phyloP scores from a whole-genome alignment of 805 yeast genomes.

The Clavispora fructus region DNA sequence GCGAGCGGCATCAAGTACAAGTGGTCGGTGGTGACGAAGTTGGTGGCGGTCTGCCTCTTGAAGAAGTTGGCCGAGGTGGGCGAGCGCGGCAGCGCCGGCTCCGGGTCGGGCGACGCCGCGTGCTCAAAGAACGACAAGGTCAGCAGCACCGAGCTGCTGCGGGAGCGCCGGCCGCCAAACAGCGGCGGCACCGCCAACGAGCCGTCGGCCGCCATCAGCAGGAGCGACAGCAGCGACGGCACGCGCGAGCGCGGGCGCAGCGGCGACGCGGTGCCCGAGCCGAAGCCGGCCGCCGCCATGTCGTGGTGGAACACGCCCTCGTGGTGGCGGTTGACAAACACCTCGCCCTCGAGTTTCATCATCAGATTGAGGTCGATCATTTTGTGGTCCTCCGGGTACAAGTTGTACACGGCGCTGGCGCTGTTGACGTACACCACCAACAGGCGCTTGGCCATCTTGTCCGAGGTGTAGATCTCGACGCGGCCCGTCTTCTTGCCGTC shows the following conservation, averaged over 20 bases:
- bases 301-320: constrained; percentile 27
- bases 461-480: constrained; percentile 48
- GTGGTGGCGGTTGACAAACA: constrained; percentile 40
- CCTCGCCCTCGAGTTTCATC: constrained; percentile 51
- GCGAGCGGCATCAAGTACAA: constrained; percentile 68
- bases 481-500: constrained; percentile 44
- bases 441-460: constrained; percentile 45
- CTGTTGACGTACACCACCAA: constrained; percentile 46
- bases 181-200: not conserved
- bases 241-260: constrained; percentile 15
- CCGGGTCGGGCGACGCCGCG: constrained; percentile 19
- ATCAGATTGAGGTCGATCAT: constrained; percentile 55
- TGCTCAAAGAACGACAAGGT: constrained; percentile 27
- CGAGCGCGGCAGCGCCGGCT: constrained; percentile 3
- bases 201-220: constrained; percentile 1
- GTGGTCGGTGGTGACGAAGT: constrained; percentile 30
- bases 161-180: constrained; percentile 10
- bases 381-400: constrained; percentile 53
- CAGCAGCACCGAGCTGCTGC: constrained; percentile 20
- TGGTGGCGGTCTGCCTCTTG: constrained; percentile 22
- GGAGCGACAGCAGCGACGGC: constrained; percentile 15
- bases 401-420: constrained; percentile 45
- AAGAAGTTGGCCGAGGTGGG: constrained; percentile 15
- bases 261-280: constrained; percentile 7
- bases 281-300: not conserved